These are phyloP conservation scores for Linnemannia exigua DNA, from an alignment of 192 early-diverging fungal genomes.

Conservation along the genomic window DNA sequence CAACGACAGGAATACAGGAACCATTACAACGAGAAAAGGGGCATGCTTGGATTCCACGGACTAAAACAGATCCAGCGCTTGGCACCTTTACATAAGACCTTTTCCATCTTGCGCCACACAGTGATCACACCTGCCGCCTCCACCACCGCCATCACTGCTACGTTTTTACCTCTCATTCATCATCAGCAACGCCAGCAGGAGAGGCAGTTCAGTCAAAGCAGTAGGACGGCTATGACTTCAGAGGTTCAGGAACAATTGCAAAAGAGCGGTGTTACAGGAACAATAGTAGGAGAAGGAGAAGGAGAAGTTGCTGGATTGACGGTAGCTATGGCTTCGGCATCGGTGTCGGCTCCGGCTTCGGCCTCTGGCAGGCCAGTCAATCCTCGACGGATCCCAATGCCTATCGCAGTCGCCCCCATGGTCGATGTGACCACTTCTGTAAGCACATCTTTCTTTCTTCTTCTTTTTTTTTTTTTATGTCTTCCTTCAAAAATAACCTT, in stretches of 20 bases:
- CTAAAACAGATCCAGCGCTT: conserved; percentile 20
- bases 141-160: too few relatives aligned
- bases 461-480: conserved; percentile 14
- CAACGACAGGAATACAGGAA: not conserved
- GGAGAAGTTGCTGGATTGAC: not conserved
- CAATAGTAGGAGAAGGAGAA: not conserved
- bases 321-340: not conserved
- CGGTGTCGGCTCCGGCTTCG: not conserved
- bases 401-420: conserved; percentile 80
- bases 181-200: not conserved
- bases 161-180: too few relatives aligned
- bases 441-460: conserved; percentile 13
- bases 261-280: not conserved
- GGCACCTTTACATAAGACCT: conserved; percentile 5
- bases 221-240: not conserved
- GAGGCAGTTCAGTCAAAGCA: not conserved
- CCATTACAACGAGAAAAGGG: not conserved
- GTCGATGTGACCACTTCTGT: conserved; percentile 80
- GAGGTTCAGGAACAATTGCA: not conserved
- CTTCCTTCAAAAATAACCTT: too few relatives aligned
- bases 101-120: conserved; percentile 1
- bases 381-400: conserved; percentile 35
- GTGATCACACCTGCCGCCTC: conserved; percentile 13
- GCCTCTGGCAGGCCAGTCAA: conserved; percentile 35
- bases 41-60: conserved; percentile 23